Conservation (phyloP, 2,329 filamentous ascomycete genomes). For the Neopestalotiopsis clavispora region DNA sequence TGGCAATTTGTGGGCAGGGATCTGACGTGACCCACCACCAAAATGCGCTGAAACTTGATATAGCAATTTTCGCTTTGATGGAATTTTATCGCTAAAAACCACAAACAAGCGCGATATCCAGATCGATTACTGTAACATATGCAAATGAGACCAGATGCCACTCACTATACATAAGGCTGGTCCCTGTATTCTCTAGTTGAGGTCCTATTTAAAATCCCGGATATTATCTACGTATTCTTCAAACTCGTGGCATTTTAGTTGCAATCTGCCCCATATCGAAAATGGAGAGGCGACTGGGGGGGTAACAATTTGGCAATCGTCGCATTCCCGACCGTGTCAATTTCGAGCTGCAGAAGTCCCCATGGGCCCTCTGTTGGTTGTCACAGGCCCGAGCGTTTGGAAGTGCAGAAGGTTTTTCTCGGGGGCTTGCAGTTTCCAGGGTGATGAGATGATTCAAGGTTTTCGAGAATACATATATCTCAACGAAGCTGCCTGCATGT, state of each 20-base stretch:
- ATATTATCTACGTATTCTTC: constrained; percentile 9
- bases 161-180: no score
- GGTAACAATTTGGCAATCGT: background rate
- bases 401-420: background rate
- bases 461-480: background rate
- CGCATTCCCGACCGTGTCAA: background rate
- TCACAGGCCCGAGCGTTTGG: background rate
- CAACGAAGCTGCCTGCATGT: no score
- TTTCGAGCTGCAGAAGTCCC: background rate
- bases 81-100: no score
- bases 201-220: no score
- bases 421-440: background rate
- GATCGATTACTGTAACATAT: no score
- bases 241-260: background rate
- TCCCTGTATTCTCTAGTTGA: no score
- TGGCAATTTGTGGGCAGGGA: no score
- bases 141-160: no score
- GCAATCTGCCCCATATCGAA: background rate
- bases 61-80: no score
- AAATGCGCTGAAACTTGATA: background rate
- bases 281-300: background rate
- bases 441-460: background rate
- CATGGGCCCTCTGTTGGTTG: background rate
- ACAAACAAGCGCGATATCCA: no score
- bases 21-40: background rate